Evolutionary conservation across 2,329 filamentous ascomycete species (phyloP), one percentile per base, ranked within the genome.

Genomic region (Cladophialophora chaetospira): DNA sequence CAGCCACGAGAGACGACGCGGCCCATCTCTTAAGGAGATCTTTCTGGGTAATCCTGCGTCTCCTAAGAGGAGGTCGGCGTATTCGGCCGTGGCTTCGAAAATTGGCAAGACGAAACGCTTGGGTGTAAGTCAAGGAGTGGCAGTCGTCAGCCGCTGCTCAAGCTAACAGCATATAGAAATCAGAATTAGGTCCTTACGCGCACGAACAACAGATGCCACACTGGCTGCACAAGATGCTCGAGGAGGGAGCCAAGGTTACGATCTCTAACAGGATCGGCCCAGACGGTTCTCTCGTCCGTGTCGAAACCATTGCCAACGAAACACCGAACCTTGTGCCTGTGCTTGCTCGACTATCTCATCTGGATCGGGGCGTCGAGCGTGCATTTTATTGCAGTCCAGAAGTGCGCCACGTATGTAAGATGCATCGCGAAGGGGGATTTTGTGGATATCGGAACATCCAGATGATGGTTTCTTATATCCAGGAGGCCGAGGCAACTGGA

Each of bases 381-480:
- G 89, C 89, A 4, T 96, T 91, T 66, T 77, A 96, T 29, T 97
- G 92, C 70, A 85, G 91, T 66, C 82, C 87, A 1, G 78, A 79
- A 45, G 88, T 91, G 0, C 80, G 85, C 46, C 92, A 97, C 67
- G 81, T 97, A 23, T 89, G 88, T 49, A 96, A 96, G 67, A 79
- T 95, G 50, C 82, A 80, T n/a, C 80, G 78, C 58, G 92, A 96
- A 75, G 91, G 91, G 19, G 89, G 91, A 4, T 97, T 97, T 70
- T 97, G 93, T 69, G 93, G 93, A 3, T 97, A 97, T 70, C 83
- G 93, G 36, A 97, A 96, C 68, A 95, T 96, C 28, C 94, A 97
- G 70, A 95, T 95, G 86, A 73, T 97, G 64, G 77, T 88, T 11
- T 93, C 91, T 0, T 92, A 90, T 69, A 83, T 97, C 17, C 82